Evolutionary conservation across 75 land plant genomes (phyloP), one percentile per base, ranked within the genome.

Genomic region (Pinus tabuliformis): DNA sequence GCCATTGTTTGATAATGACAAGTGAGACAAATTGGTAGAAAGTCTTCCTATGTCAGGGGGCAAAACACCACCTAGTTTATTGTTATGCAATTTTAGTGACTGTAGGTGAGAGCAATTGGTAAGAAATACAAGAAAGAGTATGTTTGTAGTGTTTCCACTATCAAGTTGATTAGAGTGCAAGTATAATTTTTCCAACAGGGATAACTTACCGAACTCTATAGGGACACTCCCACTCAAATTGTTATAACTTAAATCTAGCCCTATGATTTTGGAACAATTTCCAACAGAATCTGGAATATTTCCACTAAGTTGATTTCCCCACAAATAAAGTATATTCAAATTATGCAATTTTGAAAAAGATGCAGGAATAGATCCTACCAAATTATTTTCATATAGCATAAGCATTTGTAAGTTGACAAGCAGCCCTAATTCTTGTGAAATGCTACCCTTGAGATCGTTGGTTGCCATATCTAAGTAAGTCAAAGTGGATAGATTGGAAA

Each of bases 381-480:
- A 30, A 30, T 30, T 30, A 30, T 30, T 30, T 30, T 30, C 30
- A 30, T 30, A 30, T 30, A 30, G 30, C 30, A 30, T 30, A 30
- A 30, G 30, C 30, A 30, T 30, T 30, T 30, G 30, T 30, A 85
- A 20, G 12, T 56, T 24, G 28, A 49, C 17, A 39, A 85, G 80
- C 52, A 30, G 26, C 12, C 54, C 60, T 15, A 85, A 20, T 36
- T 75, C 78, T 8, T 65, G 21, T 16, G 87, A 85, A n/a, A 85
- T 74, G 2, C 20, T 24, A 11, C 84, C 87, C 3, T 76, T 79
- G 39, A 85, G 70, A 70, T 82, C 83, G 81, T 85, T 85, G 58
- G 54, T 9, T 52, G 70, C 77, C 21, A 85, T 52, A 21, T 59
- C 49, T 8, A 85, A 13, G 75, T 73, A 79, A 30, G 71, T 62